These are phyloP conservation scores for Nicotiana attenuata DNA, from an alignment of 257 asterid species.

Conservation along the genomic window DNA sequence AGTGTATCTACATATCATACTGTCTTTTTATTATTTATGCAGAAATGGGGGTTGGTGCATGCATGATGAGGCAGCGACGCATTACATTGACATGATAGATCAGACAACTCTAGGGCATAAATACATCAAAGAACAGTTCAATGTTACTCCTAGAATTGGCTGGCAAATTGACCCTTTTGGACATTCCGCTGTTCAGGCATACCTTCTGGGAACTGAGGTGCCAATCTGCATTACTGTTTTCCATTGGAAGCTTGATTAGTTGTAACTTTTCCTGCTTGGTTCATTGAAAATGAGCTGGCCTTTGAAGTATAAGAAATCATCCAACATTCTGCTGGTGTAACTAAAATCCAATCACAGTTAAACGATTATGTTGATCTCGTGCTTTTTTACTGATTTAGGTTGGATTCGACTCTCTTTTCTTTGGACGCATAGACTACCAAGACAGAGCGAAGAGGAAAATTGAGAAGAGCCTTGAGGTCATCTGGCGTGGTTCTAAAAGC, in stretches of 20 bases:
- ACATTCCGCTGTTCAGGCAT: conserved; percentile 98
- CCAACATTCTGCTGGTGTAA: neutral
- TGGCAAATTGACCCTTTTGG: conserved; percentile 99
- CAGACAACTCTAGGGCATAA: conserved; percentile 92
- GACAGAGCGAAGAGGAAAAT: conserved; percentile 74
- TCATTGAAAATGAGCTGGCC: neutral
- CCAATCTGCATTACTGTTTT: neutral
- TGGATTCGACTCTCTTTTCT: conserved; percentile 93
- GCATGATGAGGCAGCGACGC: conserved; percentile 97
- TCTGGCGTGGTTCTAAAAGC: conserved; percentile 87
- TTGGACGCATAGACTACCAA: conserved; percentile 96
- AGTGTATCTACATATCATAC: neutral
- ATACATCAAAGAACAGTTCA: conserved; percentile 67
- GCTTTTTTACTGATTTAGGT: conserved; percentile 44
- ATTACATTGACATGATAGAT: conserved; percentile 96
- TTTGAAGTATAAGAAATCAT: neutral
- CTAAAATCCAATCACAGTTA: neutral
- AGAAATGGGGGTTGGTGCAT: conserved; percentile 99
- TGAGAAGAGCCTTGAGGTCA: conserved; percentile 85
- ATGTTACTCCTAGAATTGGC: conserved; percentile 88
- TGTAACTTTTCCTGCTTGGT: neutral
- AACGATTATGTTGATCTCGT: neutral
- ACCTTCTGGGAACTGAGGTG: conserved; percentile 96
- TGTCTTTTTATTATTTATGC: conserved; percentile 11
- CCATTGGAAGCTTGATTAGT: neutral